phyloP scores from a whole-genome alignment of 2,329 filamentous ascomycete genomes.

The Colletotrichum viniferum region DNA sequence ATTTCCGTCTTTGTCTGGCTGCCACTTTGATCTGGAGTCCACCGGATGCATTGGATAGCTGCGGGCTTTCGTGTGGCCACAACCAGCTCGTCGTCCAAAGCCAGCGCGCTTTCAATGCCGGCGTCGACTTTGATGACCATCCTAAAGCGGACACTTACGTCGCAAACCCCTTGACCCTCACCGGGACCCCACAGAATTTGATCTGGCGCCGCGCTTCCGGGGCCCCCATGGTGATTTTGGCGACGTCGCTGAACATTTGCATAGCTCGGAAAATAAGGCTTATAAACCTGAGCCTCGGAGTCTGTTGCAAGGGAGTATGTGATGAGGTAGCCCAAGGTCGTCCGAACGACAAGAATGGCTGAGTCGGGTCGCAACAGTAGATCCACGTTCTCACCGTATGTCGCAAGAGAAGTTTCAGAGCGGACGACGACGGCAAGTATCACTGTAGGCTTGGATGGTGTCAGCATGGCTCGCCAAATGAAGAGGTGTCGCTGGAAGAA shows the following conservation, averaged over 20 bases:
- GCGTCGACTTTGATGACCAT: slow-evolving; percentile 99
- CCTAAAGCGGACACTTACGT: slow-evolving; percentile 89
- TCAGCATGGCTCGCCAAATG: slow-evolving; percentile 3
- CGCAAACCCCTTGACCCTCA: slow-evolving; percentile 80
- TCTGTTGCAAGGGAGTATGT: slow-evolving; percentile 93
- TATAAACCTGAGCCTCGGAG: slow-evolving; percentile 81
- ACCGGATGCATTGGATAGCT: slow-evolving; percentile 95
- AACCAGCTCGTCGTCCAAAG: slow-evolving; percentile 89
- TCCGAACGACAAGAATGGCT: slow-evolving; percentile 89
- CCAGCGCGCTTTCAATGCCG: slow-evolving; percentile 85
- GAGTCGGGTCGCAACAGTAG: slow-evolving; percentile 90
- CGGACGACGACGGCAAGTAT: slow-evolving; percentile 85
- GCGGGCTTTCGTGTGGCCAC: slow-evolving; percentile 91
- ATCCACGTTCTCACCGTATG: slow-evolving; percentile 85
- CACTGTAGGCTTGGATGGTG: slow-evolving; percentile 72
- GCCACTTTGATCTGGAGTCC: slow-evolving; percentile 82
- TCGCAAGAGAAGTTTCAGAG: slow-evolving; percentile 77
- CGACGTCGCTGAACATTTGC: slow-evolving; percentile 66
- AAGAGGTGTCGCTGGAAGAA: background rate
- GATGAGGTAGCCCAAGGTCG: slow-evolving; percentile 83
- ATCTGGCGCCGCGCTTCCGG: slow-evolving; percentile 59
- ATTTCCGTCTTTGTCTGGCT: slow-evolving; percentile 91
- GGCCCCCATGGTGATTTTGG: slow-evolving; percentile 65
- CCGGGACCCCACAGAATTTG: slow-evolving; percentile 76
- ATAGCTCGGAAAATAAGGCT: slow-evolving; percentile 76